Conservation (phyloP, 768 basidiomycete species). For the Candolleomyces eurysporus region DNA sequence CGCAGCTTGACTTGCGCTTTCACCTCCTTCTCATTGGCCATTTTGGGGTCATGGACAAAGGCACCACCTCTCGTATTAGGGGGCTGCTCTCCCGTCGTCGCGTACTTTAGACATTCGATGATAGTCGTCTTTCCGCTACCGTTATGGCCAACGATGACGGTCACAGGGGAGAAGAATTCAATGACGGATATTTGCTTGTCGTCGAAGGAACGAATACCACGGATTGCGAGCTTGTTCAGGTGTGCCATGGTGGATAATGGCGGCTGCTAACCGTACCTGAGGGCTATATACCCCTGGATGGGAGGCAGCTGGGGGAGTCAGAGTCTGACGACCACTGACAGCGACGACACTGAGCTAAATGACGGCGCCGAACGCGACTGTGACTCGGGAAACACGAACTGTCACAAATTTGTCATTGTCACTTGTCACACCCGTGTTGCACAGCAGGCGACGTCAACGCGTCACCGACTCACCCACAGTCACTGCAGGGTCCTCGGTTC, state of each 20-base stretch:
- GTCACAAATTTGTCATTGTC: too few species aligned
- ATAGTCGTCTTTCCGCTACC: constrained; percentile 99
- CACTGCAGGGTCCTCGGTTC: too few species aligned
- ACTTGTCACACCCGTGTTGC: too few species aligned
- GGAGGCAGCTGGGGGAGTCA: too few species aligned
- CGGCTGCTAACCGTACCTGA: not conserved
- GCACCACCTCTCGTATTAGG: constrained; percentile 98
- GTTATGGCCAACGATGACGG: constrained; percentile 98
- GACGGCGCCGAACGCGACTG: too few species aligned
- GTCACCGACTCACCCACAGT: too few species aligned
- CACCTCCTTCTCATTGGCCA: constrained; percentile 99
- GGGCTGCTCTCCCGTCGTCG: constrained; percentile 96
- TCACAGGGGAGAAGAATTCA: constrained; percentile 96
- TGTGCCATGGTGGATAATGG: constrained; percentile 56
- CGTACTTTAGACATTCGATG: constrained; percentile 99
- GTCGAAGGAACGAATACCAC: constrained; percentile 94
- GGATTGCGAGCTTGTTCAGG: constrained; percentile 90
- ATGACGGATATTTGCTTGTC: constrained; percentile 92
- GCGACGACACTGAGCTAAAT: too few species aligned
- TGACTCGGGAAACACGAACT: too few species aligned
- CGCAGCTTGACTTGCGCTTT: constrained; percentile 97
- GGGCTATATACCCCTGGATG: not conserved
- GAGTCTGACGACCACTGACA: too few species aligned
- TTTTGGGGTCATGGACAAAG: constrained; percentile 97
- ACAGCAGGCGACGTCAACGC: too few species aligned